A percentile compares a stretch with the other conserved stretches of the same genome.
phyloP scores from a whole-genome alignment of 2,329 filamentous ascomycete species.

The Epichloe coenophiala region DNA sequence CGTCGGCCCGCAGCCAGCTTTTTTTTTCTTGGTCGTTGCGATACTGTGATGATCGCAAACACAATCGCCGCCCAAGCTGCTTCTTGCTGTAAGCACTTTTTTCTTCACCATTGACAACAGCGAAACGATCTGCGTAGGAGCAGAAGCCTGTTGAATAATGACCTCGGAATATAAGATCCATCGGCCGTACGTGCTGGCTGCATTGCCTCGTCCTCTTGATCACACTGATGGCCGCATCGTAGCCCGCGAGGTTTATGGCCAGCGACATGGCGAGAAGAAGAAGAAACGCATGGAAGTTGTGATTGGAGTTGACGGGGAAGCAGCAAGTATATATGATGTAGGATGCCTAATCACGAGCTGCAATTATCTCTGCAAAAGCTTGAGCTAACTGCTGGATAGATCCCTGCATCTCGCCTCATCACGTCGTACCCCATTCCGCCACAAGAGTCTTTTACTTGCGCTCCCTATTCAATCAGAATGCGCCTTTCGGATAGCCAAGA shows the following conservation, averaged over 20 bases:
- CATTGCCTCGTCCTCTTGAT: slow-evolving; percentile 45
- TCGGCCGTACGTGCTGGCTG: slow-evolving; percentile 48
- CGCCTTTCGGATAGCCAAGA: slow-evolving; percentile 33
- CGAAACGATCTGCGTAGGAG: neutral
- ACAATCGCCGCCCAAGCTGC: neutral
- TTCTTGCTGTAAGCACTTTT: neutral
- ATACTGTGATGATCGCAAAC: neutral
- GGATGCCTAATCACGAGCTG: slow-evolving; percentile 11
- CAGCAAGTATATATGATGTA: slow-evolving; percentile 53
- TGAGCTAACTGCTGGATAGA: slow-evolving; percentile 24
- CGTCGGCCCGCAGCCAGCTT: slow-evolving; percentile 17
- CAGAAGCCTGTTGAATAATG: slow-evolving; percentile 25
- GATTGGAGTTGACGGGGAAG: slow-evolving; percentile 52
- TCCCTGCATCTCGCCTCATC: slow-evolving; percentile 46
- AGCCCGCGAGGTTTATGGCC: slow-evolving; percentile 48
- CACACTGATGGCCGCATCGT: slow-evolving; percentile 36
- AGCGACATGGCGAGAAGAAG: slow-evolving; percentile 43
- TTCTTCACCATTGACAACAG: neutral
- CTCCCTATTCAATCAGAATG: slow-evolving; percentile 44
- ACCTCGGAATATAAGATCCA: slow-evolving; percentile 48
- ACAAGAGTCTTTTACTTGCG: slow-evolving; percentile 49
- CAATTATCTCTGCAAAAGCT: no score
- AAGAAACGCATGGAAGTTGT: slow-evolving; percentile 50
- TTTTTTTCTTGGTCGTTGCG: slow-evolving; percentile 18
- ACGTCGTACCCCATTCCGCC: slow-evolving; percentile 56